phyloP scores from a whole-genome alignment of 495 filamentous ascomycete species.

The Penicillium mononematosum region DNA sequence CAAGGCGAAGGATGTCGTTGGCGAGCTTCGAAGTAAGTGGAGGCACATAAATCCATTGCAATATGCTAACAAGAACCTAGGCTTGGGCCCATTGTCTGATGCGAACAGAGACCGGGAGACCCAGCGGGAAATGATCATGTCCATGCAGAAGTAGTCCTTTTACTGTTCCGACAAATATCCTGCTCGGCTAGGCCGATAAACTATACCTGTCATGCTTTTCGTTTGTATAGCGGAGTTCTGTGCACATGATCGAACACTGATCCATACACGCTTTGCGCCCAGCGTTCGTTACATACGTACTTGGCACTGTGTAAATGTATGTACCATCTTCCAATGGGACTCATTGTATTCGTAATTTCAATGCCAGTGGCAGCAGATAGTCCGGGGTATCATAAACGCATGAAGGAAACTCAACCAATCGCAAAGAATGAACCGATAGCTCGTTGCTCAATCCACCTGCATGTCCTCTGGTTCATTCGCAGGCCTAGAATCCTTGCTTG shows the following conservation, averaged over 20 bases:
- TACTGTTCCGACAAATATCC: constrained; percentile 2
- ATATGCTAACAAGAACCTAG: constrained; percentile 32
- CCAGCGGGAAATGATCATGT: constrained; percentile 83
- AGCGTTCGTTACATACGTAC: background rate
- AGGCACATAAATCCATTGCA: constrained; percentile 3
- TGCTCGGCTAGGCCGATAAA: constrained; percentile 15
- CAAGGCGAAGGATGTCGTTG: constrained; percentile 99
- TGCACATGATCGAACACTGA: constrained; percentile 18
- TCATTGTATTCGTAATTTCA: constrained; percentile 5
- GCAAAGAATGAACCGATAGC: background rate
- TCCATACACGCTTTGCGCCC: constrained; percentile 9
- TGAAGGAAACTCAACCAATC: background rate
- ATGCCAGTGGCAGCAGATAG: constrained; percentile 1
- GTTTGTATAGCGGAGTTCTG: constrained; percentile 25
- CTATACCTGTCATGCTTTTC: constrained; percentile 14
- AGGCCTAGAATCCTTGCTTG: constrained; percentile 10
- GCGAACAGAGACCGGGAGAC: constrained; percentile 80
- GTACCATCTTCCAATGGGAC: background rate
- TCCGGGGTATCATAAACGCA: constrained; percentile 38
- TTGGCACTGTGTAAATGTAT: background rate
- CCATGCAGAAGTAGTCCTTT: constrained; percentile 42
- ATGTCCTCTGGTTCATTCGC: constrained; percentile 29
- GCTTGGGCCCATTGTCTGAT: constrained; percentile 77
- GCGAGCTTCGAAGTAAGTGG: constrained; percentile 80
- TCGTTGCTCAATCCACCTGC: constrained; percentile 35